phyloP scores from a whole-genome alignment of 345 rosid genomes.

The Rhodomyrtus tomentosa region DNA sequence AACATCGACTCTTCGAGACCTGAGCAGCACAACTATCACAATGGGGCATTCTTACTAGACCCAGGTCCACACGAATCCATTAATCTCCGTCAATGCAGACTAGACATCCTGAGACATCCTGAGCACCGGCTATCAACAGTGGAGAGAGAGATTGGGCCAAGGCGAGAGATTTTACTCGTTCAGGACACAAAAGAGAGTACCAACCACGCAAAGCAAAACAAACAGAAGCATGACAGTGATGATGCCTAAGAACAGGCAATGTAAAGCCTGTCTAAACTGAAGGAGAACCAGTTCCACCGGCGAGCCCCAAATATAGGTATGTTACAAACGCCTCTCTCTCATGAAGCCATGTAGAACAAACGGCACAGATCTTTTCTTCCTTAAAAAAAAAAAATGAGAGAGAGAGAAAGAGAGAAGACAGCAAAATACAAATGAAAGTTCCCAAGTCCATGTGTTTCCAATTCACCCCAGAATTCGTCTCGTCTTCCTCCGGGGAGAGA shows the following conservation, averaged over 20 bases:
- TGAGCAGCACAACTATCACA: not conserved
- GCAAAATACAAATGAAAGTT: not conserved
- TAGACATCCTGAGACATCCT: not conserved
- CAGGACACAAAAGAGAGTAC: not conserved
- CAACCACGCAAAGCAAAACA: not conserved
- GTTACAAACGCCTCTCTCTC: no score
- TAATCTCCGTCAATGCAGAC: not conserved
- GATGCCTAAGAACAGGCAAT: not conserved
- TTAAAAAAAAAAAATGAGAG: no score
- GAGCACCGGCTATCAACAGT: not conserved
- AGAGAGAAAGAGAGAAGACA: not conserved
- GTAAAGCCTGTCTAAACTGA: not conserved
- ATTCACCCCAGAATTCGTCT: not conserved
- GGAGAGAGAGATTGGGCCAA: not conserved
- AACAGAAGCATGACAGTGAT: not conserved
- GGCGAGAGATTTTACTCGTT: not conserved
- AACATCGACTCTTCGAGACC: no score
- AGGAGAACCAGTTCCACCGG: not conserved
- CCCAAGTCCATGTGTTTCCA: not conserved
- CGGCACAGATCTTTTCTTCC: not conserved
- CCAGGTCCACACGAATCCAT: not conserved
- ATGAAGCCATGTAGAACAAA: not conserved
- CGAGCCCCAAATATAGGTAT: no score
- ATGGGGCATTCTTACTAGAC: not conserved
- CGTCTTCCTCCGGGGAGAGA: conserved; percentile 1